A percentile compares a stretch with the other conserved stretches of the same genome.
phyloP scores from a whole-genome alignment of 108 stramenopile genomes.

The Epipyxis sp. region DNA sequence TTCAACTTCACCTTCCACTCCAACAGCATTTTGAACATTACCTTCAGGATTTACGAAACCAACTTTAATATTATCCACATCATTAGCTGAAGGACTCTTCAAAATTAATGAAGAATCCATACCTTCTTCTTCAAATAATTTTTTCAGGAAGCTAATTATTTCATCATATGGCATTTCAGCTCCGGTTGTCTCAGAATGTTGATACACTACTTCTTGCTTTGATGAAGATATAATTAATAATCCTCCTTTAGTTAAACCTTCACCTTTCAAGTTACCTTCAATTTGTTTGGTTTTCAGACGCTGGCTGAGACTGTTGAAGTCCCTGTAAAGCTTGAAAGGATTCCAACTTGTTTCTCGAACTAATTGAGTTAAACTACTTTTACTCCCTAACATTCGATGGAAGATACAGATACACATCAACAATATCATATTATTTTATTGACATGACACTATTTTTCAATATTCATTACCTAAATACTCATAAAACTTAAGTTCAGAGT shows the following conservation, averaged over 20 bases:
- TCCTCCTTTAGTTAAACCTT: conserved; percentile 72
- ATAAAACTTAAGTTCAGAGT: conserved; percentile 64
- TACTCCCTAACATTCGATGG: too few species aligned
- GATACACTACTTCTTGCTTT: conserved; percentile 5
- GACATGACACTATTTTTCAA: too few species aligned
- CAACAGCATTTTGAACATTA: too few species aligned
- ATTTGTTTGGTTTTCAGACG: conserved; percentile 58
- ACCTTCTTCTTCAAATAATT: neutral
- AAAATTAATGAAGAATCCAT: too few species aligned
- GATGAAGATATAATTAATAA: conserved; percentile 58
- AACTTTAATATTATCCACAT: too few species aligned
- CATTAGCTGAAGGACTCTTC: too few species aligned
- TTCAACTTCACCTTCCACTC: too few species aligned
- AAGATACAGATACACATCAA: too few species aligned
- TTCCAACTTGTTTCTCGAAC: conserved; percentile 26
- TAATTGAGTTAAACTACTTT: conserved; percentile 40
- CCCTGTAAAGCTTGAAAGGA: conserved; percentile 51
- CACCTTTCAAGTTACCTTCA: conserved; percentile 70
- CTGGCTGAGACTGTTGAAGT: conserved; percentile 43
- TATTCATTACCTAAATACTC: conserved; percentile 65
- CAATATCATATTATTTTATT: too few species aligned
- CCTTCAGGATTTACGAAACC: too few species aligned
- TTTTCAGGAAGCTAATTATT: neutral
- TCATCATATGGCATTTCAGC: conserved; percentile 4
- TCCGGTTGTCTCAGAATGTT: neutral